Percentiles rank a stretch among this genome's conserved stretches.
These are phyloP conservation scores for Zygotorulaspora danielsina DNA, from an alignment of 805 yeast genomes.

Conservation along the genomic window DNA sequence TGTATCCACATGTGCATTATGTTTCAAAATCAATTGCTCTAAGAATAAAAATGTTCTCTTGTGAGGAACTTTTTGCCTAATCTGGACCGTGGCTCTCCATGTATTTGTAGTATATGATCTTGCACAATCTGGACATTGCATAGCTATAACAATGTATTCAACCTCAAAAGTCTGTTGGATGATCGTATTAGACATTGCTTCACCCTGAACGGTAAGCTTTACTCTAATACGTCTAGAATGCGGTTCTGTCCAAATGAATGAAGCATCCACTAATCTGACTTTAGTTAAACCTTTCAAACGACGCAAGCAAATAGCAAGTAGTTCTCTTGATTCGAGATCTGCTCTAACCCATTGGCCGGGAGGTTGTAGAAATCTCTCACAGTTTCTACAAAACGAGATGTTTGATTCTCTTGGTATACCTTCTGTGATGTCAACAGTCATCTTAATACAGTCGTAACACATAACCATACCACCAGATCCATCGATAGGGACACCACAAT, in stretches of 20 bases:
- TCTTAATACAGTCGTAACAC: conserved; percentile 96
- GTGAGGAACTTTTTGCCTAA: conserved; percentile 95
- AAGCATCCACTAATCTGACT: conserved; percentile 86
- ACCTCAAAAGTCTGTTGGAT: conserved; percentile 94
- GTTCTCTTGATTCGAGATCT: conserved; percentile 85
- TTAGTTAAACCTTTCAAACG: conserved; percentile 82
- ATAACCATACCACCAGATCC: conserved; percentile 89
- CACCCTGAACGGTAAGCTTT: conserved; percentile 93
- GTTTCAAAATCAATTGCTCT: conserved; percentile 90
- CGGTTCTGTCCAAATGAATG: conserved; percentile 98
- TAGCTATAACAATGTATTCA: conserved; percentile 86
- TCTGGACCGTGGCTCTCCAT: conserved; percentile 97
- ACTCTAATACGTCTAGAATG: conserved; percentile 93
- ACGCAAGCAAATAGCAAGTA: conserved; percentile 84
- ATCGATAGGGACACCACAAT: conserved; percentile 98
- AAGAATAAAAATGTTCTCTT: conserved; percentile 93
- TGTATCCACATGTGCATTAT: conserved; percentile 90
- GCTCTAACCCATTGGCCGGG: conserved; percentile 92
- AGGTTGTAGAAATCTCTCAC: conserved; percentile 94
- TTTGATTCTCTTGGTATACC: conserved; percentile 94
- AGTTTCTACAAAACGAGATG: conserved; percentile 90
- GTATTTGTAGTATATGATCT: conserved; percentile 94
- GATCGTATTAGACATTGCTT: conserved; percentile 86
- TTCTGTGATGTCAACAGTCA: conserved; percentile 89
- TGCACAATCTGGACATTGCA: conserved; percentile 99